Conservation (phyloP, 805 yeast species). For the Sugiyamaella chiloensis region DNA sequence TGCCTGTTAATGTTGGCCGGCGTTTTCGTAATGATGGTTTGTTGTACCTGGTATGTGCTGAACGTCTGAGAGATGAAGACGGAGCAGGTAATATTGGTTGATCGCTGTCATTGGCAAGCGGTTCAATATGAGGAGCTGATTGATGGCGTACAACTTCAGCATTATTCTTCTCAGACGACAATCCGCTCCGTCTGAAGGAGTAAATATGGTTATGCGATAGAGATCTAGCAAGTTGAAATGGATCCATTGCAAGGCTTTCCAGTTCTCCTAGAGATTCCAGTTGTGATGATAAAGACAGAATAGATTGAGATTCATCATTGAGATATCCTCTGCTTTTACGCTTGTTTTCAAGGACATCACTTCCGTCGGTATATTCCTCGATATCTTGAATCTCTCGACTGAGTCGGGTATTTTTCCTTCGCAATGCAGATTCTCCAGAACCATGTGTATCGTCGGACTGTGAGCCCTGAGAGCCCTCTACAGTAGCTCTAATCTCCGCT, state of each 20-base stretch:
- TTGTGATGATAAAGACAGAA: slow-evolving; percentile 54
- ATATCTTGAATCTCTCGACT: slow-evolving; percentile 34
- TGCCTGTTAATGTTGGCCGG: slow-evolving; percentile 2
- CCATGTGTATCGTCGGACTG: slow-evolving; percentile 3
- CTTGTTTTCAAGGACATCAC: slow-evolving; percentile 30
- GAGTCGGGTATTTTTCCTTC: slow-evolving; percentile 31
- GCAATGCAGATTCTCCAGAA: slow-evolving; percentile 5
- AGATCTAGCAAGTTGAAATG: slow-evolving; percentile 77
- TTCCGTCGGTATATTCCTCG: slow-evolving; percentile 33
- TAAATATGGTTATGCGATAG: slow-evolving; percentile 42
- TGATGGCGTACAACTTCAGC: slow-evolving; percentile 3
- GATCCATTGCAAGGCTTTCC: slow-evolving; percentile 62
- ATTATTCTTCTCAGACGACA: not conserved
- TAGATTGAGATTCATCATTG: slow-evolving; percentile 25
- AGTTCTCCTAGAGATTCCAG: slow-evolving; percentile 67
- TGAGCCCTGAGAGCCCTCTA: slow-evolving; percentile 13
- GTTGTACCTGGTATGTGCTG: slow-evolving; percentile 24
- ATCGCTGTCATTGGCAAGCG: slow-evolving; percentile 25
- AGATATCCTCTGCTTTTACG: slow-evolving; percentile 20
- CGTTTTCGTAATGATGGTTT: slow-evolving; percentile 19
- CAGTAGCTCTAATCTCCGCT: slow-evolving; percentile 32
- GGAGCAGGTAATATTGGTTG: slow-evolving; percentile 24
- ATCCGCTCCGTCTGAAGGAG: slow-evolving; percentile 2
- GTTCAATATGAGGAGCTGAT: slow-evolving; percentile 8
- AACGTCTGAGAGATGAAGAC: slow-evolving; percentile 25